Conservation (phyloP, 2,329 filamentous ascomycete species). For the Westerdykella sp. region DNA sequence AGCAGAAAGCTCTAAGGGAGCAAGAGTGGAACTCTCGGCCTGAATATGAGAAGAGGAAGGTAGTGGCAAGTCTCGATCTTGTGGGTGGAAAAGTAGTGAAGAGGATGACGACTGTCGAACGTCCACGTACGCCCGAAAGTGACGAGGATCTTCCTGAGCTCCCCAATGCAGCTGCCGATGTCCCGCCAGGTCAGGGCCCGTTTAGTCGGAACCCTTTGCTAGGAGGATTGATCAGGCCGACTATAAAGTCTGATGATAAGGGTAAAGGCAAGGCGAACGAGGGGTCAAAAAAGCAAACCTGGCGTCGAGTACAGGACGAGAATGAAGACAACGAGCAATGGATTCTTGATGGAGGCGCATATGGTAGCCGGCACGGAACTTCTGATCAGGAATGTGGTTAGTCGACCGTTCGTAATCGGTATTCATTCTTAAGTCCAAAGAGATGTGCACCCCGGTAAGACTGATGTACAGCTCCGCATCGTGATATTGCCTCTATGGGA, state of each 20-base stretch:
- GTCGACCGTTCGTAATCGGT: too few relatives aligned
- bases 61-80: constrained; percentile 80
- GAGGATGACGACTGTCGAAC: constrained; percentile 56
- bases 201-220: constrained; percentile 66
- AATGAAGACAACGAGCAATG: constrained; percentile 49
- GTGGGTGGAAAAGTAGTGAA: constrained; percentile 70
- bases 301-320: constrained; percentile 49
- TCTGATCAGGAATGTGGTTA: too few relatives aligned
- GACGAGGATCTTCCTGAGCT: constrained; percentile 41
- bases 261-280: constrained; percentile 37
- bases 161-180: constrained; percentile 9
- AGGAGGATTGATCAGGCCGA: constrained; percentile 59
- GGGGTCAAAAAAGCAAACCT: constrained; percentile 37
- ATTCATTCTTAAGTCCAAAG: too few relatives aligned
- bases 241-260: constrained; percentile 49
- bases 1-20: constrained; percentile 76
- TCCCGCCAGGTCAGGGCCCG: constrained; percentile 45
- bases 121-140: constrained; percentile 49
- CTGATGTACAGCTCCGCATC: too few relatives aligned
- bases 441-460: too few relatives aligned
- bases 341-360: constrained; percentile 48
- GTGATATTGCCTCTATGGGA: too few relatives aligned
- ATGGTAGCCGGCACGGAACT: constrained; percentile 30
- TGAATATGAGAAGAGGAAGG: constrained; percentile 81
- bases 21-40: constrained; percentile 80